Percentiles rank a stretch among this genome's conserved stretches.
Conservation (phyloP, 441 rosid species). For the Theobroma grandiflorum region DNA sequence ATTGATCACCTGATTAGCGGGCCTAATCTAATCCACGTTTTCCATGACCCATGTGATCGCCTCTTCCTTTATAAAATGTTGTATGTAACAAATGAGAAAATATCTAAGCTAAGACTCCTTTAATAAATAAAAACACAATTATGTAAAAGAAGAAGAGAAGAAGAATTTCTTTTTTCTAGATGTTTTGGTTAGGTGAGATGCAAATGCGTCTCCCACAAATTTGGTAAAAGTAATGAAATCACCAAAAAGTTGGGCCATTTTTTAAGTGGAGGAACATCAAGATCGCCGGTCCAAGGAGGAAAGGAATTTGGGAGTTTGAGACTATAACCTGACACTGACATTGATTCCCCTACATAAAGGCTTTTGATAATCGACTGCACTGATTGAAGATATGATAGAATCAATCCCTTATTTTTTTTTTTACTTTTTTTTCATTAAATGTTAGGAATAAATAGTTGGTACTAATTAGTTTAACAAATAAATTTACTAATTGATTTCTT, state of each 20-base stretch:
- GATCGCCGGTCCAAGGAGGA: neutral
- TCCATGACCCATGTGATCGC: neutral
- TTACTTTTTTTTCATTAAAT: too few species aligned
- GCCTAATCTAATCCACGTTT: too few species aligned
- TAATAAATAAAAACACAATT: neutral
- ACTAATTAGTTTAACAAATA: too few species aligned
- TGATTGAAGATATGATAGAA: neutral
- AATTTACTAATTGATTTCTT: too few species aligned
- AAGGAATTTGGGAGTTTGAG: neutral
- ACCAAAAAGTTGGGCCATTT: neutral
- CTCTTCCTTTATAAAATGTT: neutral
- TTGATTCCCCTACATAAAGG: neutral
- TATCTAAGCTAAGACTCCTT: neutral
- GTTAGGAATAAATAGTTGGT: too few species aligned
- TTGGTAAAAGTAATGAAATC: neutral
- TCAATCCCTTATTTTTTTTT: neutral
- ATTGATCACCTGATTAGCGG: too few species aligned
- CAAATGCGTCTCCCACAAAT: neutral
- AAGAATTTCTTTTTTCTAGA: neutral
- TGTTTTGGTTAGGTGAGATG: neutral
- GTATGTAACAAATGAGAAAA: too few species aligned
- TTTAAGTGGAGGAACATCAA: neutral
- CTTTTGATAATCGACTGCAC: neutral
- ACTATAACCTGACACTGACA: neutral
- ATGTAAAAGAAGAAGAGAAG: neutral